These are phyloP conservation scores for Neltuma alba DNA, from an alignment of 306 rosid genomes.

Conservation along the genomic window DNA sequence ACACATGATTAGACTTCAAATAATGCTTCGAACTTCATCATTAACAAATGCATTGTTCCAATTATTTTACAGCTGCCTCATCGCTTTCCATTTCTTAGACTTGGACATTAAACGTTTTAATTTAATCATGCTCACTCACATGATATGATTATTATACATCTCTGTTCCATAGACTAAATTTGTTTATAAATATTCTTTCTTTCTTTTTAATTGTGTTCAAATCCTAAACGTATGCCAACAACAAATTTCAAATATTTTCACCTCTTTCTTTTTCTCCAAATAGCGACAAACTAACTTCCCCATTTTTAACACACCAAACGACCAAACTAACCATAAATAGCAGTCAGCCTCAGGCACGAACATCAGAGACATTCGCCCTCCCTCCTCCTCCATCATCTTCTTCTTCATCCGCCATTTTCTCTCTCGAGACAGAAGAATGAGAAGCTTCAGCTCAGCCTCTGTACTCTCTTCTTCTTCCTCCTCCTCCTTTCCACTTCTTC, in stretches of 20 bases:
- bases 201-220: background rate
- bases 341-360: slow-evolving; percentile 25
- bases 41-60: background rate
- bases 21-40: background rate
- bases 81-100: background rate
- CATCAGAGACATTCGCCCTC: slow-evolving; percentile 19
- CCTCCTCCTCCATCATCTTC: background rate
- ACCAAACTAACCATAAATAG: slow-evolving; percentile 47
- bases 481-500: background rate
- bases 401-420: slow-evolving; percentile 9
- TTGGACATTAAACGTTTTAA: background rate
- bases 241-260: background rate
- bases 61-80: background rate
- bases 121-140: background rate
- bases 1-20: slow-evolving; percentile 2
- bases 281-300: slow-evolving; percentile 24
- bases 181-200: background rate
- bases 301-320: slow-evolving; percentile 28
- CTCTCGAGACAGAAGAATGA: slow-evolving; percentile 33
- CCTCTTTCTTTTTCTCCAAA: background rate
- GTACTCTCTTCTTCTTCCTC: slow-evolving; percentile 1
- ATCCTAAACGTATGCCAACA: background rate
- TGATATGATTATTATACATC: background rate
- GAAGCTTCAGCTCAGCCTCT: background rate
- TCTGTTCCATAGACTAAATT: background rate